Percentiles rank a stretch among this genome's conserved stretches.
Conservation (phyloP, 805 yeast genomes). For the Kodamaea neixiangensis region DNA sequence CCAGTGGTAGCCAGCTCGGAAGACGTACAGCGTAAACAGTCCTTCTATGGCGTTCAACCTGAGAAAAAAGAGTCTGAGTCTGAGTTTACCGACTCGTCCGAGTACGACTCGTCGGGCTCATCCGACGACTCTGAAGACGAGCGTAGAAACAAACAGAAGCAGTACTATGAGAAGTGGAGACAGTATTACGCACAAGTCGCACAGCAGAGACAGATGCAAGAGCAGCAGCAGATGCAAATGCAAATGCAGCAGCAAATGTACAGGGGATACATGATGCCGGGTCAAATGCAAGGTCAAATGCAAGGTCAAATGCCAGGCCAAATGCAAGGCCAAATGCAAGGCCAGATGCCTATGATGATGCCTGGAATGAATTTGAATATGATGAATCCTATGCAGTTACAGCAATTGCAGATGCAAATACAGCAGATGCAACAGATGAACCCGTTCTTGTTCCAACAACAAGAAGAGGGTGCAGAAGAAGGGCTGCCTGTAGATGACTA, state of each 20-base stretch:
- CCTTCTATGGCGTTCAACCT: slow-evolving; percentile 9
- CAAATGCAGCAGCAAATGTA: slow-evolving; percentile 10
- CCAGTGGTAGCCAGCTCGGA: neutral
- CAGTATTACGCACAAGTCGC: slow-evolving; percentile 33
- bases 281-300: slow-evolving; percentile 14
- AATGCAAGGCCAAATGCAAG: too few relatives aligned
- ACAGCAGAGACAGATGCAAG: slow-evolving; percentile 18
- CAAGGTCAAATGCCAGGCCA: slow-evolving; percentile 3
- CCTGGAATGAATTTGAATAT: slow-evolving; percentile 10
- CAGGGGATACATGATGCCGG: slow-evolving; percentile 5
- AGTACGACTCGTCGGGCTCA: slow-evolving; percentile 12
- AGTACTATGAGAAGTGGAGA: slow-evolving; percentile 40
- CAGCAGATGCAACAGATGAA: slow-evolving; percentile 19
- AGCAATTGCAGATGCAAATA: slow-evolving; percentile 17
- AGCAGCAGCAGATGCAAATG: slow-evolving; percentile 18
- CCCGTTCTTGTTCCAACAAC: slow-evolving; percentile 7
- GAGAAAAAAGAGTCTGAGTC: slow-evolving; percentile 9
- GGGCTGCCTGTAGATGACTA: slow-evolving; percentile 4
- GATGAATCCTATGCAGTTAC: slow-evolving; percentile 13
- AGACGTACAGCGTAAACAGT: neutral
- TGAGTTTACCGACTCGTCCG: slow-evolving; percentile 13
- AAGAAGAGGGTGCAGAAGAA: neutral
- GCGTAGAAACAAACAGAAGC: slow-evolving; percentile 22
- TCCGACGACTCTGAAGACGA: slow-evolving; percentile 12
- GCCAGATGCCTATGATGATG: slow-evolving; percentile 9